Percentiles rank a stretch among this genome's conserved stretches.
Evolutionary conservation across 768 basidiomycete species (phyloP).

Genomic region (Macrolepiota fuliginosa): DNA sequence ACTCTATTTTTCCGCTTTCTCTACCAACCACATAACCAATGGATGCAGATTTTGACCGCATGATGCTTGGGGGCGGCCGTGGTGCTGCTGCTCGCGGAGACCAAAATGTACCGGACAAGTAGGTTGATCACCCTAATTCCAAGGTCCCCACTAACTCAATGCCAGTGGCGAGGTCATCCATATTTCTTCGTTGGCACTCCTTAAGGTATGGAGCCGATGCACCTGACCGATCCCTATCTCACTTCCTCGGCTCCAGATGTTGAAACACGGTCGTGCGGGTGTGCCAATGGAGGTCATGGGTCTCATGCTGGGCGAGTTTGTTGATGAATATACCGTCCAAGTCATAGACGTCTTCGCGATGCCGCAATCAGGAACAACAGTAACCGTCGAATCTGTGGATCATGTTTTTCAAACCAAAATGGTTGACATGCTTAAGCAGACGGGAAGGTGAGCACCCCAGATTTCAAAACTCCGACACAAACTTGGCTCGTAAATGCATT

Average conservation of each 20-base stretch:
- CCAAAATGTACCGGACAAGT: slow-evolving; percentile 74
- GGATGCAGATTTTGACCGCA: slow-evolving; percentile 47
- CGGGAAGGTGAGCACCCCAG: slow-evolving; percentile 69
- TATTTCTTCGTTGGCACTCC: slow-evolving; percentile 93
- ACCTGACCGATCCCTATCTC: background rate
- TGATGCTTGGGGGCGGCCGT: slow-evolving; percentile 43
- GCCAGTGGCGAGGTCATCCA: slow-evolving; percentile 90
- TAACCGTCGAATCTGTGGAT: slow-evolving; percentile 97
- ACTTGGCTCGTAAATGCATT: background rate
- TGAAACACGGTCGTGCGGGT: slow-evolving; percentile 97
- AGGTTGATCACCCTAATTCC: slow-evolving; percentile 17
- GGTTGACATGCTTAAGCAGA: slow-evolving; percentile 99
- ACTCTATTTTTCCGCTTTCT: slow-evolving; percentile 13
- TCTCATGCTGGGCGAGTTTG: slow-evolving; percentile 95
- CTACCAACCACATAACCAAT: slow-evolving; percentile 24
- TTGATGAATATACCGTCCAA: slow-evolving; percentile 95
- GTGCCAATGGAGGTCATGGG: slow-evolving; percentile 99
- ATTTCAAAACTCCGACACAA: slow-evolving; percentile 11
- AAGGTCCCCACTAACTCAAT: background rate
- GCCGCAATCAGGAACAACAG: slow-evolving; percentile 97
- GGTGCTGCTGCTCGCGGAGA: slow-evolving; percentile 44
- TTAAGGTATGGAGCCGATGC: slow-evolving; percentile 61
- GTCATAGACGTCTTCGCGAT: slow-evolving; percentile 98
- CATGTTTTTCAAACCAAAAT: slow-evolving; percentile 98
- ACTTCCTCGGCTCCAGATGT: slow-evolving; percentile 63